phyloP scores from a whole-genome alignment of 2,329 filamentous ascomycete genomes.

The Byssothecium circinans region DNA sequence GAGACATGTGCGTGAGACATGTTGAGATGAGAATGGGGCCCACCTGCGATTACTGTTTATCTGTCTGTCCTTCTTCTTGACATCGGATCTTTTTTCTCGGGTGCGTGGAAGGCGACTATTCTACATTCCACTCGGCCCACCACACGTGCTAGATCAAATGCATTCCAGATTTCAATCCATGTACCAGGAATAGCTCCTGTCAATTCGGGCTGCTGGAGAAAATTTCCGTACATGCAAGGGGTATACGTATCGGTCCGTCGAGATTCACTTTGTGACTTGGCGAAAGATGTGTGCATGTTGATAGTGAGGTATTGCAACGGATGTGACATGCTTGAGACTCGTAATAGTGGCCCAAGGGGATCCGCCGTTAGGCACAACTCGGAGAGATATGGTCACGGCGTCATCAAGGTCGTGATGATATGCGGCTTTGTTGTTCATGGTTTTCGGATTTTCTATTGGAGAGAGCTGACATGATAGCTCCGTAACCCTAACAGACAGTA shows the following conservation, averaged over 20 bases:
- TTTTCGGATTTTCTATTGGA: too few relatives aligned
- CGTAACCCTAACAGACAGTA: too few relatives aligned
- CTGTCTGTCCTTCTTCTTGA: background rate
- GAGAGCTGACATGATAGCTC: too few relatives aligned
- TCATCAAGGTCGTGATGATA: too few relatives aligned
- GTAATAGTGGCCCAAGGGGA: background rate
- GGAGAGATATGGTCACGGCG: too few relatives aligned
- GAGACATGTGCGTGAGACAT: background rate
- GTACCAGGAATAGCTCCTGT: background rate
- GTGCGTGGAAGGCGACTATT: background rate
- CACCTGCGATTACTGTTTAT: too few relatives aligned
- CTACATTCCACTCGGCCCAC: background rate
- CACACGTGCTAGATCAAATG: background rate
- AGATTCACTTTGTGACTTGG: background rate
- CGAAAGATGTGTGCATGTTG: background rate
- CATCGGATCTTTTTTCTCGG: background rate
- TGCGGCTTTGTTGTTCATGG: too few relatives aligned
- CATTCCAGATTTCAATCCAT: background rate
- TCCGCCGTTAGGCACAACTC: too few relatives aligned
- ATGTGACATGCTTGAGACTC: slow-evolving; percentile 13
- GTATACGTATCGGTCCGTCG: too few relatives aligned
- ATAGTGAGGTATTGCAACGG: background rate
- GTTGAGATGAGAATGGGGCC: too few relatives aligned
- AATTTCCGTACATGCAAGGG: background rate
- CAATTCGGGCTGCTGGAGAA: too few relatives aligned